These are phyloP conservation scores for Sclerotinia glacialis DNA, from an alignment of 2,329 filamentous ascomycete species.

Conservation along the genomic window DNA sequence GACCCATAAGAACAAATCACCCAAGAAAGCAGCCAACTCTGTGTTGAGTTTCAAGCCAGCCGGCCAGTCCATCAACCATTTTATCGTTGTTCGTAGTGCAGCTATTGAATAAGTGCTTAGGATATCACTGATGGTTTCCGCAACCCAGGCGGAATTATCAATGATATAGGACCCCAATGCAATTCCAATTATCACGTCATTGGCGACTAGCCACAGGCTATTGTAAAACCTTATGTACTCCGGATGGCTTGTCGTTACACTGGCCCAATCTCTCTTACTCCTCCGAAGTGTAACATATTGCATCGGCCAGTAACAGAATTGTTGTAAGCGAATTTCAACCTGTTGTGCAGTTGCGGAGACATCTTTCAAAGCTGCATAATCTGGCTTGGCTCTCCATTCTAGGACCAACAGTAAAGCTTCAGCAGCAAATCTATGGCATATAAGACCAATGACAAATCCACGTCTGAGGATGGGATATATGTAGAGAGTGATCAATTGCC, in stretches of 20 bases:
- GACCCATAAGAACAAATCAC: slow-evolving; percentile 95
- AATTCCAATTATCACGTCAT: slow-evolving; percentile 98
- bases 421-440: slow-evolving; percentile 75
- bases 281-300: slow-evolving; percentile 91
- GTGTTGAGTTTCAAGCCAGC: slow-evolving; percentile 93
- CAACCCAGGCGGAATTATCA: slow-evolving; percentile 85
- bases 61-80: slow-evolving; percentile 94
- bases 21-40: slow-evolving; percentile 88
- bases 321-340: slow-evolving; percentile 92
- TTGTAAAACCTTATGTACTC: slow-evolving; percentile 99
- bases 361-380: slow-evolving; percentile 85
- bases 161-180: slow-evolving; percentile 95
- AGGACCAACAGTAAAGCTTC: slow-evolving; percentile 76
- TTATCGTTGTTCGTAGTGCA: slow-evolving; percentile 82
- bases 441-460: slow-evolving; percentile 72
- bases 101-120: slow-evolving; percentile 82
- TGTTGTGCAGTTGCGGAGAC: slow-evolving; percentile 96
- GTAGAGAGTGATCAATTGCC: slow-evolving; percentile 70
- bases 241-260: slow-evolving; percentile 89
- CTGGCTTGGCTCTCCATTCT: slow-evolving; percentile 78
- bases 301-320: slow-evolving; percentile 98
- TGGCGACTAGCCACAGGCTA: slow-evolving; percentile 95
- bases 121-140: slow-evolving; percentile 71
- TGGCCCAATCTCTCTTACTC: slow-evolving; percentile 89
- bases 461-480: slow-evolving; percentile 72